These are phyloP conservation scores for Solanum sejunctum DNA, from an alignment of 257 asterid genomes.

Conservation along the genomic window DNA sequence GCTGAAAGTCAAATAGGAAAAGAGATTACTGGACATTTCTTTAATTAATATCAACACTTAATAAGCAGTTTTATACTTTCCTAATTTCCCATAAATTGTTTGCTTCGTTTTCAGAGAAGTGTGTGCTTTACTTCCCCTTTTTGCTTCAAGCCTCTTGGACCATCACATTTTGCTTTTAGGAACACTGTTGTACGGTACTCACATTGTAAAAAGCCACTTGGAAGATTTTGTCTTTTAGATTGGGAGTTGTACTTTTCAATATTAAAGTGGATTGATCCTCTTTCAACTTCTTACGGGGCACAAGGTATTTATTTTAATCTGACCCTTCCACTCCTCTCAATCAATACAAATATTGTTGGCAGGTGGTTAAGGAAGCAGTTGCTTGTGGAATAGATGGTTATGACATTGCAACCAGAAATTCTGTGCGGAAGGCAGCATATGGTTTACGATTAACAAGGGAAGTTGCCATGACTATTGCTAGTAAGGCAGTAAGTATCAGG, in stretches of 20 bases:
- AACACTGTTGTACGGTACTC: background rate
- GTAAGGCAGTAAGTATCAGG: slow-evolving; percentile 74
- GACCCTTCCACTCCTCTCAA: background rate
- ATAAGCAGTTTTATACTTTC: background rate
- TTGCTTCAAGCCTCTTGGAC: background rate
- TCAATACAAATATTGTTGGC: slow-evolving; percentile 6
- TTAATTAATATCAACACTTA: background rate
- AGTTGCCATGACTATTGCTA: slow-evolving; percentile 73
- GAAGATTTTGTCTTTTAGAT: background rate
- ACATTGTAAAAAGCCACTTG: background rate
- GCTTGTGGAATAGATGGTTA: slow-evolving; percentile 74
- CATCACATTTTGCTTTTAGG: background rate
- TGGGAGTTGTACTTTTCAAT: background rate
- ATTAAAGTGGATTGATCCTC: background rate
- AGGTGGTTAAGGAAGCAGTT: slow-evolving; percentile 87
- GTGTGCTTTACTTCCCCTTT: background rate
- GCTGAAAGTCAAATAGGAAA: background rate
- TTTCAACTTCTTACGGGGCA: background rate
- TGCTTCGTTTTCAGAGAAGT: background rate
- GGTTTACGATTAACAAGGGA: slow-evolving; percentile 91
- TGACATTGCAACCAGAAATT: slow-evolving; percentile 52
- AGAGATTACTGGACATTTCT: background rate
- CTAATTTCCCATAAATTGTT: background rate
- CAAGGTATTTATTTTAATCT: background rate
- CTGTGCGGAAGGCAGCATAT: slow-evolving; percentile 87